phyloP scores from a whole-genome alignment of 2,329 filamentous ascomycete species.

The Beauveria sp. region DNA sequence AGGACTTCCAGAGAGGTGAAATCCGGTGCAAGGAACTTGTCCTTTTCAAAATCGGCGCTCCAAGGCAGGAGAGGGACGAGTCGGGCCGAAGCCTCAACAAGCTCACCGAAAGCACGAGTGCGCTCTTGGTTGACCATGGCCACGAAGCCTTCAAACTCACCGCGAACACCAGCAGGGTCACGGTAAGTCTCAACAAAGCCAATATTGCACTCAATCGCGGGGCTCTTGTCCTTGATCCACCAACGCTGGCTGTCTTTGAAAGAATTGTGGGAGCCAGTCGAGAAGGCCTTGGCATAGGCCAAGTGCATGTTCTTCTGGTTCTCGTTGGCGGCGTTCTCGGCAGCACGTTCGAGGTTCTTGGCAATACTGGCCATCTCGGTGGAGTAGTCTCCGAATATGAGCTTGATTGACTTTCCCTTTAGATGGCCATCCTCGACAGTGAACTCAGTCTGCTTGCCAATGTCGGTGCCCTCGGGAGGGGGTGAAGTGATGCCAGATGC shows the following conservation, averaged over 20 bases:
- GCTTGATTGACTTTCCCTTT: slow-evolving; percentile 59
- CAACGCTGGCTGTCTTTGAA: slow-evolving; percentile 75
- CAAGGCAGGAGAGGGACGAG: slow-evolving; percentile 90
- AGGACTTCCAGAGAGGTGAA: slow-evolving; percentile 92
- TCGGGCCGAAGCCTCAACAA: slow-evolving; percentile 71
- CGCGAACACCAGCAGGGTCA: slow-evolving; percentile 72
- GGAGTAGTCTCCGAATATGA: slow-evolving; percentile 69
- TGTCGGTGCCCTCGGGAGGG: slow-evolving; percentile 58
- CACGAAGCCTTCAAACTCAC: slow-evolving; percentile 81
- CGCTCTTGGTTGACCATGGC: slow-evolving; percentile 85
- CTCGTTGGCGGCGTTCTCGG: slow-evolving; percentile 63
- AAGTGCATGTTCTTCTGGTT: slow-evolving; percentile 66
- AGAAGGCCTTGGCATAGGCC: slow-evolving; percentile 69
- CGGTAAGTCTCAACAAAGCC: slow-evolving; percentile 83
- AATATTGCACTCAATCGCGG: slow-evolving; percentile 71
- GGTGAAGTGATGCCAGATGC: slow-evolving; percentile 57
- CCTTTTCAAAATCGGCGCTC: slow-evolving; percentile 85
- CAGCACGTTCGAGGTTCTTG: slow-evolving; percentile 60
- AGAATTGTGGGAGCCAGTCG: slow-evolving; percentile 63
- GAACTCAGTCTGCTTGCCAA: slow-evolving; percentile 58
- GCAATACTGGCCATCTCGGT: slow-evolving; percentile 64
- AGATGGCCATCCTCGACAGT: slow-evolving; percentile 51
- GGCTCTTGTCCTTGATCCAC: slow-evolving; percentile 79
- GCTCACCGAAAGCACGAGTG: slow-evolving; percentile 76
- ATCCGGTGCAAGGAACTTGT: slow-evolving; percentile 89